phyloP scores from a whole-genome alignment of 176 grass and related monocot genomes.

The Poa annua region DNA sequence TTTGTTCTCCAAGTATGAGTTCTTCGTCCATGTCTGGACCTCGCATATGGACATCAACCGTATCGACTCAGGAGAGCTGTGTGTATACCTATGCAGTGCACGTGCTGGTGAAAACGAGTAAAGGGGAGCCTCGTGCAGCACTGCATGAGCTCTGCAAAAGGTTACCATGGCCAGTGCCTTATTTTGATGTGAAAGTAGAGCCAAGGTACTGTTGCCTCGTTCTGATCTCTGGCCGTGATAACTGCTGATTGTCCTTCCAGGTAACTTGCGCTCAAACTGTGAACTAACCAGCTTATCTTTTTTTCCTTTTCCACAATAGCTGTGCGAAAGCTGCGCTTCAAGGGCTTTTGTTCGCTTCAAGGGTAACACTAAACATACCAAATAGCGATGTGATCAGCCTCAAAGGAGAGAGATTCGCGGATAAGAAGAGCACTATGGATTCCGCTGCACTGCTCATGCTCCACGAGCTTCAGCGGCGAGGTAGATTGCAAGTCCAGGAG shows the following conservation, averaged over 20 bases:
- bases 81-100: constrained; percentile 52
- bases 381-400: constrained; percentile 58
- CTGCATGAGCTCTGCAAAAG: constrained; percentile 75
- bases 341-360: constrained; percentile 58
- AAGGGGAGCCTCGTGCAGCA: constrained; percentile 77
- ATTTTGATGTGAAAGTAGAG: constrained; percentile 57
- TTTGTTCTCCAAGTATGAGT: constrained; percentile 8
- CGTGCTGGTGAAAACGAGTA: constrained; percentile 66
- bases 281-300: constrained; percentile 14
- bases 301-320: background rate
- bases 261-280: background rate
- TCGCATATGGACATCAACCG: background rate
- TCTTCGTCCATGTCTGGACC: background rate
- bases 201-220: constrained; percentile 53
- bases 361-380: constrained; percentile 69
- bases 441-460: constrained; percentile 73
- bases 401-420: constrained; percentile 51
- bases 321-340: constrained; percentile 1
- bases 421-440: constrained; percentile 85
- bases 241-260: background rate
- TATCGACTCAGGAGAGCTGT: constrained; percentile 21
- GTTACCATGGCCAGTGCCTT: constrained; percentile 74
- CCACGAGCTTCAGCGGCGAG: constrained; percentile 67
- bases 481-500: constrained; percentile 55
- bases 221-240: background rate